Base-by-base conservation (phyloP, 78 protist species). In the Guillardia theta region DNA sequence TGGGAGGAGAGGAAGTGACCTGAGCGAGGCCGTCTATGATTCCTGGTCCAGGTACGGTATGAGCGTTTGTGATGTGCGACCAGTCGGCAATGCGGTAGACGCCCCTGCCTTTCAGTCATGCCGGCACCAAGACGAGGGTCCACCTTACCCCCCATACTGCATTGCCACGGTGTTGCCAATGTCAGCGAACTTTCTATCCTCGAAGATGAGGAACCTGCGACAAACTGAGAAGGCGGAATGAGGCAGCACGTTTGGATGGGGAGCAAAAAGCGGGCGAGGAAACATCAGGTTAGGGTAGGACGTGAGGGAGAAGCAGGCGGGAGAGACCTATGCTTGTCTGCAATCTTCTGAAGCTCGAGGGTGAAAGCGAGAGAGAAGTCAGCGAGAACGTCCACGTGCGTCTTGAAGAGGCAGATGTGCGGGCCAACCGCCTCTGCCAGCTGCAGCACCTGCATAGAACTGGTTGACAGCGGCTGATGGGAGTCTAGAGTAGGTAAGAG, bases 171-270 rank as follows among this genome's bases (percentile, higher is more conserved):
- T 95, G 93, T 95, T 97, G 39, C 99, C 99, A 76, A 98, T 98
- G 58, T 98, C 99, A 0, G 99, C 99, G 70, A 98, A 98, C 94
- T 98, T 98, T 58, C 99, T 80, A 93, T 98, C 99, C 93, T 98
- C 98, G 93, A 98, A 98, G 33, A 98, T 95, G 44, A 97, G 62
- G 87, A 98, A 97, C 58, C 97, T 93, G 95, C 95, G 97, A 15
- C 30, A 50, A 10, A 50, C 58, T 50, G 58, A 15, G 58, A 15
- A 15, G 30, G 58, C 15, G 30, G 15, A 50, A 50, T 50, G 30
- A 50, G 58, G 58, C 62, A 53, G 62, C 62, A 53, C 18, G 62
- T 53, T 53, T 53, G 62, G 18, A 53, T 18, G 62, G 18, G 62
- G 62, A 53, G 18, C 33, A 21, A 53, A 18, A 53, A 53, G 62